Conservation (phyloP, 441 rosid genomes). For the Populus trichocarpa region DNA sequence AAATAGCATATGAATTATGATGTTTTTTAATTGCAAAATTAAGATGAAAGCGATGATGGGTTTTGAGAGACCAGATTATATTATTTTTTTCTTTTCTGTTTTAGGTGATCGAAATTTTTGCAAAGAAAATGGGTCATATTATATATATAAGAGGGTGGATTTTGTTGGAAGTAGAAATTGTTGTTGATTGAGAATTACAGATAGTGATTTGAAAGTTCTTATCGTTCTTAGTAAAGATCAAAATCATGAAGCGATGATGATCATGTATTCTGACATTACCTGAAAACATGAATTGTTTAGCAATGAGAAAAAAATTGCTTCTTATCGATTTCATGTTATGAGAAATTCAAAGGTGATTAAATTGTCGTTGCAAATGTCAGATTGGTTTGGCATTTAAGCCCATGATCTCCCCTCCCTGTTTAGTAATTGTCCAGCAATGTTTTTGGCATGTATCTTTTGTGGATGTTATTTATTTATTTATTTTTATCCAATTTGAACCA, state of each 20-base stretch:
- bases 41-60: no score
- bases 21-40: neutral
- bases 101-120: no score
- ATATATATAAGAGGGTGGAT: neutral
- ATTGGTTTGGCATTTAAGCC: neutral
- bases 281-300: neutral
- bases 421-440: no score
- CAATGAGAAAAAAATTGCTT: neutral
- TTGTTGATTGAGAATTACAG: neutral
- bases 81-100: no score
- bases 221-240: neutral
- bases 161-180: neutral
- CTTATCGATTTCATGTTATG: neutral
- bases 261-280: neutral
- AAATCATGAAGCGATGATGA: neutral
- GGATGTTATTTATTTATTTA: no score
- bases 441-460: no score
- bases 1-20: neutral
- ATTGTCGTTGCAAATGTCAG: neutral
- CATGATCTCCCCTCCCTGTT: neutral
- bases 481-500: neutral
- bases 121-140: no score
- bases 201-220: no score
- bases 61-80: no score
- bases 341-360: neutral